Base-by-base conservation (phyloP, 2,329 filamentous ascomycete species). In the Hypoxylon sp. region DNA sequence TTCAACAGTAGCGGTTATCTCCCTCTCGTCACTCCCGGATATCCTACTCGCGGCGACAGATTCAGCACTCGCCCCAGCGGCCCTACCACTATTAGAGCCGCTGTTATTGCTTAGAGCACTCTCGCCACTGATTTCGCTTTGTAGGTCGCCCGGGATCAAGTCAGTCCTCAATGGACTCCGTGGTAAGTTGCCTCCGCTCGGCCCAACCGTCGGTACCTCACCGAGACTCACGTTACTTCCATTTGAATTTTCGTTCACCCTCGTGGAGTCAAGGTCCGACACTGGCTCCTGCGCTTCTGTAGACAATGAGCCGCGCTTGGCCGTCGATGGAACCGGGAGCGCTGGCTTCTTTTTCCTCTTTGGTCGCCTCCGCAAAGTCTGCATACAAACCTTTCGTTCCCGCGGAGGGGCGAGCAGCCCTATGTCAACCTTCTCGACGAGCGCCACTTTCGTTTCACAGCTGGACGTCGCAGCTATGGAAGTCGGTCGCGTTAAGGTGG, bases 401-500 rank as follows among this genome's bases (percentile, higher is more conserved):
- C 91, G 92, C 2, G 94, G 94, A 2, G 89, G 84, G 9, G 85
- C 82, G 30, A 97, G 83, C 0, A 88, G 81, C 5, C 92, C 93
- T 69, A 98, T 90, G 75, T 99, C 96, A 53, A 98, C 90, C 63
- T 87, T 89, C 78, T 97, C 93, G 32, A 92, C 82, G 6, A 97
- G 82, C 64, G 90, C 88, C 21, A 99, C 85, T 74, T 94, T 94
- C 66, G 89, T 87, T 71, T 97, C 93, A 79, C 92, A 96, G 34
- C 88, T 91, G 8, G 90, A 86, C 2, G 90, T 94, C 1, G 95
- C 90, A 12, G 90, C 87, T 67, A 97, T 96, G 5, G 94, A 90
- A 0, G 92, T 96, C 19, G 96, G 95, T 61, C 94, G 89, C 19
- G 95, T 98, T 61, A 98, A 79, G 7, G 94, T 97, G 30, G 95